Base-by-base conservation (phyloP, 306 rosid genomes). In the Malus sylvestris region DNA sequence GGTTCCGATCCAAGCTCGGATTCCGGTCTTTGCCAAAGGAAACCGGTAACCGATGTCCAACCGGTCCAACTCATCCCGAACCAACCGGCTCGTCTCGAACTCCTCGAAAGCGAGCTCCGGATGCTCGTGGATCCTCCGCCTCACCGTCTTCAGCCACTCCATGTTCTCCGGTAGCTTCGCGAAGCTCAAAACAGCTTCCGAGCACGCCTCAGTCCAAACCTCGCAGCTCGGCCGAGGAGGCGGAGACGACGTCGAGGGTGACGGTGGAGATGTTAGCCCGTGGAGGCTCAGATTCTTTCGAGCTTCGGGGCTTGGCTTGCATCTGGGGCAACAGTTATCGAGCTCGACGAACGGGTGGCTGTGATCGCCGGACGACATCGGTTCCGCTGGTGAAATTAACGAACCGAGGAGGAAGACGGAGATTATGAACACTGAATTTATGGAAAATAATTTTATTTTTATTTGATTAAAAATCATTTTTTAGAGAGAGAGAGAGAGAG, bases 71-170 rank as follows among this genome's bases (percentile, higher is more conserved):
- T 91, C 97, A 11, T 88, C 79, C 53, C 96, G 77, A 7, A 94
- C 74, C 82, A 91, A 78, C 25, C 79, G 84, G 72, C 95, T 91
- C 68, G 98, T 94, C 74, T 94, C 90, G 85, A 81, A 77, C 85
- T 94, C 98, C 80, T 94, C 93, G 71, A 91, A 93, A 62, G 98
- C 98, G 8, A 93, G 83, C 84, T 93, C 98, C 2, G 98, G 97
- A 83, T 93, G 86, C 72, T 81, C 86, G 23, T 94, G 98, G 81
- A 94, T 94, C 86, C 66, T 88, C 70, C 98, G 82, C 76, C 98
- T 85, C 32, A 93, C n/a, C 10, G 27, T 16, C 57, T 35, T 86
- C 84, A 93, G 25, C 98, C 94, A 90, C 78, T 87, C 89, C 63
- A 68, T 88, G 68, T 76, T 89, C 86, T 94, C 97, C 77, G 89